Conservation (phyloP, 1,139 yeast species). For the Diutina pseudorugosa region DNA sequence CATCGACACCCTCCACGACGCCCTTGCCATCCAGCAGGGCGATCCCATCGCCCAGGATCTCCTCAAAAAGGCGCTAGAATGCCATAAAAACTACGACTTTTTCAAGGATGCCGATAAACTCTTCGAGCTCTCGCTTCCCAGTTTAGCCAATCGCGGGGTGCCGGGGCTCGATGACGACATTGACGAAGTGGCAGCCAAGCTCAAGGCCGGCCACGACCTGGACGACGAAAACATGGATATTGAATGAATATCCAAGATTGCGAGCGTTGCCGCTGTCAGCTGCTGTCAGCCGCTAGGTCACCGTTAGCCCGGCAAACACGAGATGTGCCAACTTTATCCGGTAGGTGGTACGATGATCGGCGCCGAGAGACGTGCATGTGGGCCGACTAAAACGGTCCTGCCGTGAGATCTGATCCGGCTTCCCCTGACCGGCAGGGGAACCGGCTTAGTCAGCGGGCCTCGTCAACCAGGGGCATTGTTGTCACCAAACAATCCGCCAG, state of each 20-base stretch:
- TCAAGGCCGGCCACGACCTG: not conserved
- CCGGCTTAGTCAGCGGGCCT: not conserved
- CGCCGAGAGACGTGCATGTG: not conserved
- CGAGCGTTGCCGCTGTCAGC: not conserved
- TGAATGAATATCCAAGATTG: not conserved
- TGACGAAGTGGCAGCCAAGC: not conserved
- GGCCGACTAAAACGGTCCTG: not conserved
- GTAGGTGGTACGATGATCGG: not conserved
- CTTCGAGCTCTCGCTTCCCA: not conserved
- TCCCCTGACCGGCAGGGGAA: not conserved
- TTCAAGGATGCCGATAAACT: not conserved
- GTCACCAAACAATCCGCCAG: too few relatives aligned
- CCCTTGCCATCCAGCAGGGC: constrained; percentile 66
- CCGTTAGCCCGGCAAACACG: too few relatives aligned
- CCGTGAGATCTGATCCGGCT: not conserved
- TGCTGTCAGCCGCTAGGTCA: not conserved
- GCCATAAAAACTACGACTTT: constrained; percentile 26
- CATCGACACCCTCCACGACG: constrained; percentile 66
- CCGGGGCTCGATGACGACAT: not conserved
- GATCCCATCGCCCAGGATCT: constrained; percentile 82
- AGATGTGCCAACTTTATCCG: not conserved
- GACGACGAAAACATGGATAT: constrained; percentile 3
- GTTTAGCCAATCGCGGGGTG: not conserved
- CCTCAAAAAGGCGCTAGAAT: constrained; percentile 67
- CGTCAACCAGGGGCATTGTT: not conserved